These are phyloP conservation scores for Fusarium cicatricum DNA, from an alignment of 2,329 filamentous ascomycete genomes.

Conservation along the genomic window DNA sequence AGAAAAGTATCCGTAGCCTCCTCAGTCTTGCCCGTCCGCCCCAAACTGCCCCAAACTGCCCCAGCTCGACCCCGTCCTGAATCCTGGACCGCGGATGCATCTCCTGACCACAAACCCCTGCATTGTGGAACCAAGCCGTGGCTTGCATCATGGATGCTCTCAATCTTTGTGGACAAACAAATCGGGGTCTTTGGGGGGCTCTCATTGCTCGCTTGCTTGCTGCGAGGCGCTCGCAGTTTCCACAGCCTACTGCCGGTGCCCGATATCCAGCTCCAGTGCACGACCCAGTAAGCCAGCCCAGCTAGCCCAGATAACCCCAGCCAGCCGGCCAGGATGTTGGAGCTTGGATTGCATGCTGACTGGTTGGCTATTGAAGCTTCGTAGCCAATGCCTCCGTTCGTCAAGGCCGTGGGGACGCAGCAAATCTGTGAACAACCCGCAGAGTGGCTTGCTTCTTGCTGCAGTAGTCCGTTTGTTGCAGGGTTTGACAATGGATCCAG, in stretches of 20 bases:
- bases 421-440: conserved; percentile 20
- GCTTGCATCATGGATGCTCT: conserved; percentile 28
- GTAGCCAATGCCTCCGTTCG: conserved; percentile 17
- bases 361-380: conserved; percentile 5
- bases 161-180: conserved; percentile 24
- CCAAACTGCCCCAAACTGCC: not conserved
- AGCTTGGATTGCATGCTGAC: conserved; percentile 19
- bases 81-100: conserved; percentile 18
- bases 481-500: conserved; percentile 30
- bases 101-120: conserved; percentile 27
- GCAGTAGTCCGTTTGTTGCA: conserved; percentile 35
- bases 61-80: conserved; percentile 13
- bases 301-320: conserved; percentile 17
- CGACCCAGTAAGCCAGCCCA: conserved; percentile 2
- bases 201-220: conserved; percentile 12
- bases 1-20: conserved; percentile 11
- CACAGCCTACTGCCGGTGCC: conserved; percentile 25
- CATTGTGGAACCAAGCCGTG: conserved; percentile 24
- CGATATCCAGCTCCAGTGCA: conserved; percentile 15
- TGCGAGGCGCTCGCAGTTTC: conserved; percentile 17
- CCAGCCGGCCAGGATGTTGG: conserved; percentile 11
- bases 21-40: not conserved
- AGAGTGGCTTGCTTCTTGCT: conserved; percentile 34
- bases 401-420: conserved; percentile 28
- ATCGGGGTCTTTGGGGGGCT: too few species aligned